Percentiles rank a stretch among this genome's conserved stretches.
Conservation (phyloP, 148 eudicot genomes). For the Chenopodium formosanum region DNA sequence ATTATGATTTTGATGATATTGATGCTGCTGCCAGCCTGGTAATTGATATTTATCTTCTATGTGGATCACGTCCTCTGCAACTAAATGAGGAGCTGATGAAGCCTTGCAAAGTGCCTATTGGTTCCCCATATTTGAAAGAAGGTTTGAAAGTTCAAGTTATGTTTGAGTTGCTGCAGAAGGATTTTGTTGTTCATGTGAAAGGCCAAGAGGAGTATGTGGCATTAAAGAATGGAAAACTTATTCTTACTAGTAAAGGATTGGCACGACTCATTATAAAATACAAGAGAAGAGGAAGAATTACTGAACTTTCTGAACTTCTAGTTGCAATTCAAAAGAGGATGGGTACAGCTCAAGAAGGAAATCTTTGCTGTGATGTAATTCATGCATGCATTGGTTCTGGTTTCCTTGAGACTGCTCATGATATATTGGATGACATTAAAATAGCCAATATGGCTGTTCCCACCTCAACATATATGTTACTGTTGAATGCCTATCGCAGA, state of each 20-base stretch:
- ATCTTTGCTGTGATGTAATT: constrained; percentile 54
- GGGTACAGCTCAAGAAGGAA: constrained; percentile 26
- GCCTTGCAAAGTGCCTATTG: constrained; percentile 53
- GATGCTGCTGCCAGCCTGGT: constrained; percentile 64
- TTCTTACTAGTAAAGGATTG: constrained; percentile 59
- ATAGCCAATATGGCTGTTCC: constrained; percentile 37
- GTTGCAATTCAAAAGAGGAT: constrained; percentile 40
- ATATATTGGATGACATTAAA: constrained; percentile 80
- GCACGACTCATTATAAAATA: constrained; percentile 53
- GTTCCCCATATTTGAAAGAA: constrained; percentile 55
- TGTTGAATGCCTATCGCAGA: constrained; percentile 57
- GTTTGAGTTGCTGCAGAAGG: constrained; percentile 54
- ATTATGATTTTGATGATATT: constrained; percentile 67
- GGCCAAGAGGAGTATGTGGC: constrained; percentile 42
- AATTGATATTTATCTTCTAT: constrained; percentile 44
- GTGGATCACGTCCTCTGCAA: constrained; percentile 30
- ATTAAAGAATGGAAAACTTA: constrained; percentile 47
- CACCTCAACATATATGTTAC: constrained; percentile 40
- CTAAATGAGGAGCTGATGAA: constrained; percentile 32
- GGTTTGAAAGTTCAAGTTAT: constrained; percentile 57
- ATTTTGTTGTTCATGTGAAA: constrained; percentile 47
- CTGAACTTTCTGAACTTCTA: constrained; percentile 61
- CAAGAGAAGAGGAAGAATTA: constrained; percentile 50
- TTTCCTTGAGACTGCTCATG: constrained; percentile 91
- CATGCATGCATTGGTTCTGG: constrained; percentile 69